Evolutionary conservation across 2,329 filamentous ascomycete species (phyloP).

Genomic region (Sclerotinia nivalis): DNA sequence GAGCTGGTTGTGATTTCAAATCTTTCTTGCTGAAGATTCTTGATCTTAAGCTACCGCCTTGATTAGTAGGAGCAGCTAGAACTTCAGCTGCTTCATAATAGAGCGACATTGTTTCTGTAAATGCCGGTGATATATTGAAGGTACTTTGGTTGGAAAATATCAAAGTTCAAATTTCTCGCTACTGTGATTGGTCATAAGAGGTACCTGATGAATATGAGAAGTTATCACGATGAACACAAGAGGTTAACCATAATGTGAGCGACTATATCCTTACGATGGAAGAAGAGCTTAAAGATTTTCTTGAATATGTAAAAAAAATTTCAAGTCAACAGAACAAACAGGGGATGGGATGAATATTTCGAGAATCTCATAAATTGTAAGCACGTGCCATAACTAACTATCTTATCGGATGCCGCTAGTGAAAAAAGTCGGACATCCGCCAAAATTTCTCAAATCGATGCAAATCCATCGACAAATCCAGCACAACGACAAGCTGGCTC

Average conservation of each 20-base stretch:
- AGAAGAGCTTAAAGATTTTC: background rate
- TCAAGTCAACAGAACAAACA: background rate
- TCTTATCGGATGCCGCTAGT: constrained; percentile 23
- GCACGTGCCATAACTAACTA: constrained; percentile 22
- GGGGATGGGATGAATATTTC: background rate
- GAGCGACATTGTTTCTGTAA: constrained; percentile 69
- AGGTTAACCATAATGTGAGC: background rate
- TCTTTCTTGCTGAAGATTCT: constrained; percentile 74
- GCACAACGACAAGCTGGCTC: constrained; percentile 23
- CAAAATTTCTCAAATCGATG: constrained; percentile 23
- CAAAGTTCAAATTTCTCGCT: constrained; percentile 14
- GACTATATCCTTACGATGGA: background rate
- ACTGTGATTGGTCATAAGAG: constrained; percentile 10
- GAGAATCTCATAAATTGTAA: background rate
- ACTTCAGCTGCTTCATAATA: constrained; percentile 88
- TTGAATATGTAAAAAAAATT: background rate
- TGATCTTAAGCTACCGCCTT: constrained; percentile 83
- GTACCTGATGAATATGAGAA: constrained; percentile 4
- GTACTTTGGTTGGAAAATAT: constrained; percentile 17
- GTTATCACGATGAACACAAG: constrained; percentile 1
- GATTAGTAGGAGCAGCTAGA: constrained; percentile 61
- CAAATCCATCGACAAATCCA: constrained; percentile 14
- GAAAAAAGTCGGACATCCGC: constrained; percentile 23
- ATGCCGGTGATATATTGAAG: background rate
- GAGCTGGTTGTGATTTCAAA: constrained; percentile 74